A percentile compares a stretch with the other conserved stretches of the same genome.
These are phyloP conservation scores for Solanum habrochaites DNA, from an alignment of 257 asterid species.

Conservation along the genomic window DNA sequence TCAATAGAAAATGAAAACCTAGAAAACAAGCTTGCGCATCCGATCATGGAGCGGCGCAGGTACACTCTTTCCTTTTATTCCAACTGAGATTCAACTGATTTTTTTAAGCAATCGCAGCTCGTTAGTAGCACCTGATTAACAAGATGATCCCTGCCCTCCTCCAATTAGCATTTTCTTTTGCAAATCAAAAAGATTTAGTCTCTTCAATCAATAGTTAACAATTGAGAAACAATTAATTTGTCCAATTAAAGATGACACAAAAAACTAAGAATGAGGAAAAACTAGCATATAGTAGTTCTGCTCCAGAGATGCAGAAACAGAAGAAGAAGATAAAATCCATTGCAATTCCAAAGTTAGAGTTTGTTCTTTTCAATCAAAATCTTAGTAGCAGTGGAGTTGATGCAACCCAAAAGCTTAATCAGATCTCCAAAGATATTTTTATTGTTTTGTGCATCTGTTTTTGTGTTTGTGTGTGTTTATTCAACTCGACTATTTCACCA, in stretches of 20 bases:
- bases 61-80: neutral
- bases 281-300: neutral
- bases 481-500: neutral
- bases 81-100: neutral
- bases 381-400: neutral
- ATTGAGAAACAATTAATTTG: neutral
- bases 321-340: neutral
- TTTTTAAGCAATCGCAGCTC: neutral
- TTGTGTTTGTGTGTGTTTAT: neutral
- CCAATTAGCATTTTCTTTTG: neutral
- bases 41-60: neutral
- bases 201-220: neutral
- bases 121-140: neutral
- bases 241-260: neutral
- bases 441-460: neutral
- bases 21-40: neutral
- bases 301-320: neutral
- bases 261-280: neutral
- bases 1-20: neutral
- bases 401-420: neutral
- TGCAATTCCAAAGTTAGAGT: neutral
- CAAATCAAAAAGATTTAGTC: neutral
- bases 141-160: neutral
- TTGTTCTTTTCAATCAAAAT: neutral
- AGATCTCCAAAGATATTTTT: neutral